phyloP scores from a whole-genome alignment of 768 basidiomycete genomes.

The Chiua virens region DNA sequence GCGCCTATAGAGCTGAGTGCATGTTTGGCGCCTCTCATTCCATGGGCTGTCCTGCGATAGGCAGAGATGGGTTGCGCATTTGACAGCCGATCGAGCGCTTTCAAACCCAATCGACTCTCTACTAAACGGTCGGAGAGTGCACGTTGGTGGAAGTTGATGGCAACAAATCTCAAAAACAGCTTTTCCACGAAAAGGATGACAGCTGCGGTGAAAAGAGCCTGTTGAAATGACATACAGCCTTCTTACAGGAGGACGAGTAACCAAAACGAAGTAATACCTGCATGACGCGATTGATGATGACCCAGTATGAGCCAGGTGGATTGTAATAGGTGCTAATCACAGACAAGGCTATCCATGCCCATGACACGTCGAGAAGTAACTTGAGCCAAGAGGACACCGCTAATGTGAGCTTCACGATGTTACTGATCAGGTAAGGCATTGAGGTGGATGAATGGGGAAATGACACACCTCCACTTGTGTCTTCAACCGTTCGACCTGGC shows the following conservation, averaged over 20 bases:
- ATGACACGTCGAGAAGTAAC: slow-evolving; percentile 60
- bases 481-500: slow-evolving; percentile 64
- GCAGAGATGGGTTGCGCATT: slow-evolving; percentile 52
- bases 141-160: slow-evolving; percentile 78
- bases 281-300: slow-evolving; percentile 66
- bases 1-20: slow-evolving; percentile 37
- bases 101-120: slow-evolving; percentile 69
- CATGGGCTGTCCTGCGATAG: slow-evolving; percentile 39
- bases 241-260: slow-evolving; percentile 2
- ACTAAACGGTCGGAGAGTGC: slow-evolving; percentile 71
- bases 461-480: slow-evolving; percentile 62
- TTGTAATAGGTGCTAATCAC: slow-evolving; percentile 55
- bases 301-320: slow-evolving; percentile 69
- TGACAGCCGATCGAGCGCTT: slow-evolving; percentile 69
- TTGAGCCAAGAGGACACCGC: slow-evolving; percentile 75
- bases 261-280: slow-evolving; percentile 43
- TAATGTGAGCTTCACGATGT: slow-evolving; percentile 49
- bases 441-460: not conserved
- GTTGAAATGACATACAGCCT: slow-evolving; percentile 8
- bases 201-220: slow-evolving; percentile 46
- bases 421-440: slow-evolving; percentile 1
- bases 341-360: slow-evolving; percentile 75
- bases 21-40: slow-evolving; percentile 48
- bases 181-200: slow-evolving; percentile 52
- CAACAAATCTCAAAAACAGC: slow-evolving; percentile 69